Evolutionary conservation across 2,329 filamentous ascomycete genomes (phyloP), one percentile per base, ranked within the genome.

Genomic region (Aureobasidium pullulans): DNA sequence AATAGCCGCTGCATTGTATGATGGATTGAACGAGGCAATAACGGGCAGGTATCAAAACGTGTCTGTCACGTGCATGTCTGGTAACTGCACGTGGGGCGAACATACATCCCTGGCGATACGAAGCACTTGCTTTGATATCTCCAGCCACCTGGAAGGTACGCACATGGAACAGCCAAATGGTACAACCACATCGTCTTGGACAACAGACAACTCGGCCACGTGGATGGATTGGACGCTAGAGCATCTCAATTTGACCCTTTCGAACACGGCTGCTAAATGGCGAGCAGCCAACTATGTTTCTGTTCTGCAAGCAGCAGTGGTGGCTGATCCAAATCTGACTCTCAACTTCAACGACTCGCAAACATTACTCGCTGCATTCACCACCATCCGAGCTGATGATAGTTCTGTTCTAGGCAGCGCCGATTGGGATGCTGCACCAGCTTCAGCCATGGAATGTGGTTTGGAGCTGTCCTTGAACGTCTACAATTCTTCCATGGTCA

Each of bases 361-460:
- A 34, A 19, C 53, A 13, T 29, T 57, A 8, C 34, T 57, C 7
- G 40, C 42, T 29, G 42, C 42, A 5, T 46, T 57, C 5, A 57
- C 23, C 8, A 15, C 31, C 2, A 46, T 57, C 16, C 40, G 31
- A 16, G 16, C 53, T 7, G 28, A 43, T 5, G 15, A 57, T 13
- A 23, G 3, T 4, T 31, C 47, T 1, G 11, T 8, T 37, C 6
- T 19, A 8, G 43, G 43, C 32, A 57, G 11, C 4, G 8, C 23
- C 16, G 42, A n/a, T 9, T 57, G 53, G 53, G 16, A 47, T 16
- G 42, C 6, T 31, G 31, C 40, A 28, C 4, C 2, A 8, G 53
- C 42, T 3, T 40, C 52, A 5, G 53, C 53, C 13, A 48, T 31
- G 53, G 53, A 57, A 23, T 57, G 53, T 29, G 53, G 40, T 31